Percentiles rank a stretch among this genome's conserved stretches.
Conservation (phyloP, 257 asterid species). For the Paraleonurus japonicus region DNA sequence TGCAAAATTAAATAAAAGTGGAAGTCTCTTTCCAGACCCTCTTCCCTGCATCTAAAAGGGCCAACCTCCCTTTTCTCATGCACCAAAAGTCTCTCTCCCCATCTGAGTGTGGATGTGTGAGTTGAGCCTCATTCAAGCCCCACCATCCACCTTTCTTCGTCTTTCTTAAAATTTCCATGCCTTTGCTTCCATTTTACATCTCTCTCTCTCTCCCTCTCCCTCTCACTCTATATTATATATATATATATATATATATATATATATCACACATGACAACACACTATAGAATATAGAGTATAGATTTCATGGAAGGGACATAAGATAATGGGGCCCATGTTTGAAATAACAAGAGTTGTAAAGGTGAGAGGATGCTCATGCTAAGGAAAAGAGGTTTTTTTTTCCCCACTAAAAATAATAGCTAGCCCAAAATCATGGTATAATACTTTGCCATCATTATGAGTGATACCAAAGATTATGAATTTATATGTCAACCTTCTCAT, state of each 20-base stretch:
- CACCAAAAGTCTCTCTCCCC: conserved; percentile 47
- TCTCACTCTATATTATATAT: too few species aligned
- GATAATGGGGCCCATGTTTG: conserved; percentile 38
- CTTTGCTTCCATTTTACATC: conserved; percentile 69
- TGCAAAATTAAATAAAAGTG: conserved; percentile 49
- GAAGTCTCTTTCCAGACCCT: conserved; percentile 41
- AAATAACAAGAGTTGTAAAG: conserved; percentile 46
- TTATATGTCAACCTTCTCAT: conserved; percentile 44
- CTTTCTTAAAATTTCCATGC: conserved; percentile 25
- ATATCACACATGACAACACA: not conserved
- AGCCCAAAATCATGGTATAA: conserved; percentile 37
- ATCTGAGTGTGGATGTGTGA: conserved; percentile 10
- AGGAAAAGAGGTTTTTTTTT: conserved; percentile 11
- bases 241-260: not conserved
- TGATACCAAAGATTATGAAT: conserved; percentile 50
- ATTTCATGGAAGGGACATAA: conserved; percentile 27
- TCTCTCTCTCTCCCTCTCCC: conserved; percentile 31
- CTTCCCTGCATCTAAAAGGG: conserved; percentile 22
- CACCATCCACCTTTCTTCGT: conserved; percentile 36
- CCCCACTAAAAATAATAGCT: conserved; percentile 28
- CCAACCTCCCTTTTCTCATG: conserved; percentile 42
- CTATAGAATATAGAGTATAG: not conserved
- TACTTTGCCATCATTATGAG: conserved; percentile 58
- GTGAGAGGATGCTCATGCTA: conserved; percentile 36
- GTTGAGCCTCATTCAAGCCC: conserved; percentile 47